A percentile compares a stretch with the other conserved stretches of the same genome.
Evolutionary conservation across 805 yeast species (phyloP).

Genomic region (Metschnikowia anglica): DNA sequence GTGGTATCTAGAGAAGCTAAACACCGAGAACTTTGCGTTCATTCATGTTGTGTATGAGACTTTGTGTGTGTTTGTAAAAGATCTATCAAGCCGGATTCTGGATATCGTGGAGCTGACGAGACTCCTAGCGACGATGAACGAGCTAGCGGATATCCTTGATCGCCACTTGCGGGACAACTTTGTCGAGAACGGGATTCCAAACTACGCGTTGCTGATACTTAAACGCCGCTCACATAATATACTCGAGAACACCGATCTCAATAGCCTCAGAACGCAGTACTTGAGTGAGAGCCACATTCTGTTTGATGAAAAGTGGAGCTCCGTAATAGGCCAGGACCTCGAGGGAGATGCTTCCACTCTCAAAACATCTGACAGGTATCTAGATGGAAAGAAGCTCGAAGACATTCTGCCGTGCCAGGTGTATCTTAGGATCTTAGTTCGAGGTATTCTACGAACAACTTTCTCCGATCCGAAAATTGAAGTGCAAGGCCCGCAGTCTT

Average conservation of each 20-base stretch:
- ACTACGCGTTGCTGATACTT: conserved; percentile 3
- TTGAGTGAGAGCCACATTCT: conserved; percentile 16
- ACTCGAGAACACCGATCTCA: background rate
- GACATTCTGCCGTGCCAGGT: background rate
- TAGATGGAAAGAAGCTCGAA: background rate
- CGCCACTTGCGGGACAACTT: conserved; percentile 12
- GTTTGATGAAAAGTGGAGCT: conserved; percentile 3
- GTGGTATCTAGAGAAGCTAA: conserved; percentile 20
- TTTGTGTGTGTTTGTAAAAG: conserved; percentile 17
- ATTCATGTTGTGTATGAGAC: conserved; percentile 14
- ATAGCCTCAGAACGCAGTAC: conserved; percentile 2
- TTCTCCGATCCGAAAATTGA: background rate
- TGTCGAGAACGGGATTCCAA: conserved; percentile 10
- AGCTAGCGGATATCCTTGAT: conserved; percentile 18
- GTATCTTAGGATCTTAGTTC: conserved; percentile 13
- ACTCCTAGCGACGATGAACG: conserved; percentile 24
- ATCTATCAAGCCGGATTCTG: conserved; percentile 15
- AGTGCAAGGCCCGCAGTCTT: conserved; percentile 10
- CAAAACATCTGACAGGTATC: background rate
- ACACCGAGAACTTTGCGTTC: conserved; percentile 20
- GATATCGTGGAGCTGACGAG: conserved; percentile 16
- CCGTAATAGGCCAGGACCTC: background rate
- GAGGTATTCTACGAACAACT: conserved; percentile 9
- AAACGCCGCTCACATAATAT: background rate
- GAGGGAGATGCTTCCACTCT: background rate